Conservation (phyloP, 768 basidiomycete genomes). For the Mycena maculata region DNA sequence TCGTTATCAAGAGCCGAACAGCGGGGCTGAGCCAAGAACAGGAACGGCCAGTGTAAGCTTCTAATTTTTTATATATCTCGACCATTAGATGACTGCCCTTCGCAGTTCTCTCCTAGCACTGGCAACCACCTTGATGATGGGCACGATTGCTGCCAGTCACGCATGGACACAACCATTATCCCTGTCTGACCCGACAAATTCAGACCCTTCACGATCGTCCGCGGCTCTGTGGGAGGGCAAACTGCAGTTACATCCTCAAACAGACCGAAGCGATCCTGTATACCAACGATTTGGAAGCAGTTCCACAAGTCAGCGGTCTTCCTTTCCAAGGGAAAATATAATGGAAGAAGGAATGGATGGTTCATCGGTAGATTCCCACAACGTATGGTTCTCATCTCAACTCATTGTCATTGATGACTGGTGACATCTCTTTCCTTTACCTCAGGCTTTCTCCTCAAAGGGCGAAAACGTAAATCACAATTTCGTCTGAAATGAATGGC, state of each 20-base stretch:
- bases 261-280: constrained; percentile 71
- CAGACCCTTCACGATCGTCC: constrained; percentile 83
- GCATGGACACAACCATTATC: constrained; percentile 65
- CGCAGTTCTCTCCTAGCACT: constrained; percentile 70
- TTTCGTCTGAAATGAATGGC: no score
- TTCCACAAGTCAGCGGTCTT: no score
- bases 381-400: no score
- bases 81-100: not conserved
- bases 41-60: constrained; percentile 56
- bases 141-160: constrained; percentile 79
- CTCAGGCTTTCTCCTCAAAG: no score
- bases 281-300: constrained; percentile 46
- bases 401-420: no score
- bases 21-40: constrained; percentile 65
- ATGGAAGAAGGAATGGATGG: no score
- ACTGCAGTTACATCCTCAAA: constrained; percentile 90
- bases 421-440: no score
- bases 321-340: no score
- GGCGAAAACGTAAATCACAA: no score
- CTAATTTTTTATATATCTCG: constrained; percentile 3
- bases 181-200: constrained; percentile 78
- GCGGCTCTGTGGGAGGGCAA: constrained; percentile 88
- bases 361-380: no score
- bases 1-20: constrained; percentile 83
- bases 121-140: constrained; percentile 79